Base-by-base conservation (phyloP, 2,329 filamentous ascomycete genomes). In the Aspergillus sojae region DNA sequence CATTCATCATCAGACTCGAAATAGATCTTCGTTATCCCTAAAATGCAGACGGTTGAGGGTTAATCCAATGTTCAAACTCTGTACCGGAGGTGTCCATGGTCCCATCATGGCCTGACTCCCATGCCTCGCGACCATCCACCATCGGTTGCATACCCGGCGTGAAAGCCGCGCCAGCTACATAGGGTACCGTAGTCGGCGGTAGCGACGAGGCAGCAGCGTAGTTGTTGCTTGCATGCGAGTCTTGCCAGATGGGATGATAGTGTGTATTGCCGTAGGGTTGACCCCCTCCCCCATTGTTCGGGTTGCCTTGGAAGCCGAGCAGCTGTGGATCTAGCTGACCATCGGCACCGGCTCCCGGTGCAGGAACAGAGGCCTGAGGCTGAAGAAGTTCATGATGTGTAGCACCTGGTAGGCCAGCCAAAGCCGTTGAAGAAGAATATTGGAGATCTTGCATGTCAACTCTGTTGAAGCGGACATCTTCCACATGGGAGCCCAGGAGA, bases 31-130 rank as follows among this genome's bases (percentile, higher is more conserved):
- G 36, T 34, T 28, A 59, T 36, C 11, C 19, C 62, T 61, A 67
- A 54, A 66, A 71, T 53, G 62, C 62, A 3, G 54, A 57, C 21
- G 45, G 54, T 41, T 79, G 57, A 60, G 61, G 61, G 59, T 75
- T 70, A 66, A 84, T 74, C 81, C 81, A 83, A 55, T 80, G 78
- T 53, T 83, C 81, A 64, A 83, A 82, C 54, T 83, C 80, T 21
- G 79, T 77, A 46, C 75, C 76, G 57, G 76, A 72, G 54, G 81
- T 77, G 60, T 78, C 69, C n/a, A 77, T 71, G 43, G 62, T 68
- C 60, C 78, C 71, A 36, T 67, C 75, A 28, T 76, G 70, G 56
- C 75, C 74, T 5, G 79, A 72, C 71, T 79, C 78, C 70, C 78
- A 80, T 43, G 70, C 57, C 68, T 76, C 73, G 68, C 75, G 69